phyloP scores from a whole-genome alignment of 352 stramenopile species.

The Globisporangium nagaii region DNA sequence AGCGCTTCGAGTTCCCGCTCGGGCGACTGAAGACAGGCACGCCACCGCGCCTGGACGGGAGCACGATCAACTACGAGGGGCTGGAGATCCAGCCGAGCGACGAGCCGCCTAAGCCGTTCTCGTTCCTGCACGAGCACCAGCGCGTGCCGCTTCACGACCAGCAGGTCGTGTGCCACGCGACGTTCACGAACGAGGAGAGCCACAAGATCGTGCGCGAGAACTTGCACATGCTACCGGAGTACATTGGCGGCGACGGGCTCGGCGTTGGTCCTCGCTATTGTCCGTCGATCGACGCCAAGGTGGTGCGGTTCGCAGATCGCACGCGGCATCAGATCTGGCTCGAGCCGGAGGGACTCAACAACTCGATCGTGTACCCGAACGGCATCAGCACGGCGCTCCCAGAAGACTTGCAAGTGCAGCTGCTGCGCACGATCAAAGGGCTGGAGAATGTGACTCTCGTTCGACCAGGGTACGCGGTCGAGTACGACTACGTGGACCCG shows the following conservation, averaged over 20 bases:
- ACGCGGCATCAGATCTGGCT: constrained; percentile 92
- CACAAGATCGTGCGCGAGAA: constrained; percentile 93
- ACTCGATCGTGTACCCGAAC: constrained; percentile 97
- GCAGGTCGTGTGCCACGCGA: constrained; percentile 93
- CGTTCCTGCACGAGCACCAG: constrained; percentile 89
- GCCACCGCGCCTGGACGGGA: constrained; percentile 92
- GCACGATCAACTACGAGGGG: constrained; percentile 93
- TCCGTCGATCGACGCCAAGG: constrained; percentile 97
- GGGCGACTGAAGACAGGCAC: constrained; percentile 97
- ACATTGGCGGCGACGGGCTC: constrained; percentile 78
- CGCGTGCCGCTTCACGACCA: constrained; percentile 59
- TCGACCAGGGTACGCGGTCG: constrained; percentile 97
- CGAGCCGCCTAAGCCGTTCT: constrained; percentile 90
- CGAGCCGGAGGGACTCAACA: constrained; percentile 97
- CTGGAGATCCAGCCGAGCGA: constrained; percentile 93
- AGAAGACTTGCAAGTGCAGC: constrained; percentile 92
- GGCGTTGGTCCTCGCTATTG: constrained; percentile 91
- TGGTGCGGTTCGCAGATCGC: constrained; percentile 73
- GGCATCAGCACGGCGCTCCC: constrained; percentile 92
- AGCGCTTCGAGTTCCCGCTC: constrained; percentile 90
- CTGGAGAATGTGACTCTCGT: constrained; percentile 95
- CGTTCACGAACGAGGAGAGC: constrained; percentile 95
- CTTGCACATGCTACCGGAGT: constrained; percentile 91
- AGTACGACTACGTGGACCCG: constrained; percentile 99
- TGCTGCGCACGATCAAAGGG: constrained; percentile 94